Evolutionary conservation across 805 yeast genomes (phyloP).

Genomic region (Wickerhamiella allomyrinae): DNA sequence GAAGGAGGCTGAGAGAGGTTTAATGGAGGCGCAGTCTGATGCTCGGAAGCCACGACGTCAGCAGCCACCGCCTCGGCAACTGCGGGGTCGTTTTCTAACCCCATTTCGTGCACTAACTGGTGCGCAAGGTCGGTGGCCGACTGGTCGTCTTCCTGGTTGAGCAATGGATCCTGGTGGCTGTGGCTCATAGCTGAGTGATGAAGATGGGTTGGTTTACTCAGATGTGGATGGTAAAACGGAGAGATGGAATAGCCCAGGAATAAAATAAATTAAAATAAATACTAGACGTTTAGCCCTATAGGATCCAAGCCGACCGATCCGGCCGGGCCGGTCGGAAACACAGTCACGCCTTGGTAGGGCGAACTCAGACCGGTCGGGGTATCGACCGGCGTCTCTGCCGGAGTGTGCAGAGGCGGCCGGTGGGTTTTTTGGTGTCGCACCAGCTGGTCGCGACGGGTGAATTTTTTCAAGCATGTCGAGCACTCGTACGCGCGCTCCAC

Average conservation of each 20-base stretch:
- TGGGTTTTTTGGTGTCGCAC: constrained; percentile 13
- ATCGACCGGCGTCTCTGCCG: constrained; percentile 7
- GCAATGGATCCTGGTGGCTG: constrained; percentile 42
- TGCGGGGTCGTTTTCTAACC: constrained; percentile 24
- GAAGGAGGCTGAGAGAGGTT: constrained; percentile 20
- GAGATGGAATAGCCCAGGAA: no score
- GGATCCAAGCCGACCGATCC: no score
- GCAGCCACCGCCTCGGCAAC: constrained; percentile 6
- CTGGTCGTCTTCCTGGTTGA: constrained; percentile 15
- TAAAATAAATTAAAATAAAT: no score
- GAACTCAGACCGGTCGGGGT: no score
- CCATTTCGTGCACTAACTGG: constrained; percentile 45
- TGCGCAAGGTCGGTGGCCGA: constrained; percentile 42
- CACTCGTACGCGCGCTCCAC: constrained; percentile 19
- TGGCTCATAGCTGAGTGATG: constrained; percentile 29
- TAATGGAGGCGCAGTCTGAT: constrained; percentile 2
- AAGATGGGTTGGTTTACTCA: no score
- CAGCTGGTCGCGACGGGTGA: constrained; percentile 18
- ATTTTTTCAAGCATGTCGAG: constrained; percentile 11
- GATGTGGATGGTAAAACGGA: no score
- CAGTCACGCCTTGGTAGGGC: no score
- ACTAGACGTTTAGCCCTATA: no score
- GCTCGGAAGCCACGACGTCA: constrained; percentile 9
- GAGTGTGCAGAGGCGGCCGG: background rate
- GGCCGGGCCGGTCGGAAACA: no score